phyloP scores from a whole-genome alignment of 176 grass and related monocot genomes.

The Luzula sylvatica region DNA sequence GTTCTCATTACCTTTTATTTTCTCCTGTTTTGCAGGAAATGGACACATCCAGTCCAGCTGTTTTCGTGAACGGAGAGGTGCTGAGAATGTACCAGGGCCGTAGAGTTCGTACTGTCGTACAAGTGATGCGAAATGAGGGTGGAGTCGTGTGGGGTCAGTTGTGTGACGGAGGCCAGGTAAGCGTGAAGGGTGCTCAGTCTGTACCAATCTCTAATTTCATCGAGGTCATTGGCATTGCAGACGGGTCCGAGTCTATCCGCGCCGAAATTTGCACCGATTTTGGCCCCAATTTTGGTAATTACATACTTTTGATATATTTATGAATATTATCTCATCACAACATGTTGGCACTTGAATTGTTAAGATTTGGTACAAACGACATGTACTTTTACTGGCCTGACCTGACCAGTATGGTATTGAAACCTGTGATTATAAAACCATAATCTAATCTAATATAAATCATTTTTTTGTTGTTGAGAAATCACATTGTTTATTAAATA shows the following conservation, averaged over 20 bases:
- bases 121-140: conserved; percentile 49
- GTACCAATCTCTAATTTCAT: conserved; percentile 37
- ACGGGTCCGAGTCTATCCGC: conserved; percentile 46
- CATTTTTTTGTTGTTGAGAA: background rate
- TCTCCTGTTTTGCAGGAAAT: conserved; percentile 31
- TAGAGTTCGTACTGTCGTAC: conserved; percentile 66
- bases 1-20: background rate
- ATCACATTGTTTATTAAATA: background rate
- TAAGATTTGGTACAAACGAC: no score
- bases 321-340: background rate
- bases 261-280: conserved; percentile 84
- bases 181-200: conserved; percentile 38
- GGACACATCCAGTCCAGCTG: conserved; percentile 73
- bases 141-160: conserved; percentile 47
- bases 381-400: background rate
- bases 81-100: conserved; percentile 53
- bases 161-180: conserved; percentile 58
- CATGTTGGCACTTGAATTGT: background rate
- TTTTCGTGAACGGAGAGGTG: conserved; percentile 58
- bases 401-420: background rate
- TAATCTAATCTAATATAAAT: background rate
- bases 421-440: background rate
- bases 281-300: conserved; percentile 63
- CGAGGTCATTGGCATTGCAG: conserved; percentile 80
- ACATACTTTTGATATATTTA: no score